Evolutionary conservation across 1,139 yeast genomes (phyloP).

Genomic region (Williopsis jadinii): DNA sequence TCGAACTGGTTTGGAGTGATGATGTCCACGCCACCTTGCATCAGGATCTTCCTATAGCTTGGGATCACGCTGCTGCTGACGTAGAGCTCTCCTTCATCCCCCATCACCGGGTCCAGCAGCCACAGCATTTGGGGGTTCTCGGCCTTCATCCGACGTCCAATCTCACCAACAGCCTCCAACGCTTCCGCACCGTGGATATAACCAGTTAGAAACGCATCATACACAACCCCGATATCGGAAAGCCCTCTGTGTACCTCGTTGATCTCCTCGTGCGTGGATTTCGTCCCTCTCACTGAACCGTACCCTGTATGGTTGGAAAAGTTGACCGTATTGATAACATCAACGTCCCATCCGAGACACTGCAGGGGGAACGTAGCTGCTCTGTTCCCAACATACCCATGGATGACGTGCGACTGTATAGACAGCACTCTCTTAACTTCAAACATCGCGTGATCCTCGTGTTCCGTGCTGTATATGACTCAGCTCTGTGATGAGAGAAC

Average conservation of each 20-base stretch:
- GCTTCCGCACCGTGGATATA: conserved; percentile 47
- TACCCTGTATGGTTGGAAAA: conserved; percentile 67
- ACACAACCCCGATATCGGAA: conserved; percentile 25
- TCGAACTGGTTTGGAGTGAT: conserved; percentile 74
- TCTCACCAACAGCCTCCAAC: conserved; percentile 29
- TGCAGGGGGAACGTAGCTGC: conserved; percentile 62
- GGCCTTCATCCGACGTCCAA: conserved; percentile 22
- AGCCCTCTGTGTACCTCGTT: conserved; percentile 29
- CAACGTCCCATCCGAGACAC: conserved; percentile 61
- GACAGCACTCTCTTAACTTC: conserved; percentile 22
- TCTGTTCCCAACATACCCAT: conserved; percentile 64
- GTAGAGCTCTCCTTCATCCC: conserved; percentile 64
- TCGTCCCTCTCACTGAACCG: conserved; percentile 37
- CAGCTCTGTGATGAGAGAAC: too few species aligned
- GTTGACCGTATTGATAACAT: conserved; percentile 55
- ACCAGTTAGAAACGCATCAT: conserved; percentile 50
- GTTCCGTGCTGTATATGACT: too few species aligned
- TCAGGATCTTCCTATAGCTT: conserved; percentile 39
- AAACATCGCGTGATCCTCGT: neutral
- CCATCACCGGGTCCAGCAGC: conserved; percentile 70
- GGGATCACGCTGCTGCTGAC: conserved; percentile 52
- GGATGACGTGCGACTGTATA: conserved; percentile 61
- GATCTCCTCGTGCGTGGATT: conserved; percentile 25
- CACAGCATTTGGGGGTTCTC: conserved; percentile 26
- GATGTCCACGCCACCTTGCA: conserved; percentile 40